These are phyloP conservation scores for Hymenoscyphus fructigenus DNA, from an alignment of 2,329 filamentous ascomycete species.

Conservation along the genomic window DNA sequence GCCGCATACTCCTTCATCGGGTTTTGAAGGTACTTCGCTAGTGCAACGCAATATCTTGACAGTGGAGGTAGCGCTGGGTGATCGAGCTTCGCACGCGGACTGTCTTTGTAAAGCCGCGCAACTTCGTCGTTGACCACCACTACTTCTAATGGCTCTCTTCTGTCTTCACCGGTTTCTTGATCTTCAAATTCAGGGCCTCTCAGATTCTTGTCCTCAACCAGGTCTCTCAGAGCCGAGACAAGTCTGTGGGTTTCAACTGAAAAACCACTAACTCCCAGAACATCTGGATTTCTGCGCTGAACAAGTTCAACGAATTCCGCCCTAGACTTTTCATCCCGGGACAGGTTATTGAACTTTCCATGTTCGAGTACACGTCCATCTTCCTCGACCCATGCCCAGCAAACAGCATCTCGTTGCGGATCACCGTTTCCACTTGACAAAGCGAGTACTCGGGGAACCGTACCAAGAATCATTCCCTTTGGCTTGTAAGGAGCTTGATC, in stretches of 20 bases:
- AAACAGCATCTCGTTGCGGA: conserved; percentile 71
- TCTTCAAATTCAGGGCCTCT: conserved; percentile 82
- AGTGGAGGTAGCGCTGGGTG: conserved; percentile 78
- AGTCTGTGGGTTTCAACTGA: conserved; percentile 83
- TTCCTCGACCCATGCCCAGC: conserved; percentile 92
- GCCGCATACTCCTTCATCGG: conserved; percentile 96
- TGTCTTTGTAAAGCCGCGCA: conserved; percentile 93
- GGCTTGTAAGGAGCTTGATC: conserved; percentile 97
- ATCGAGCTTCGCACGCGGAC: conserved; percentile 73
- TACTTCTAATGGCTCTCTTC: conserved; percentile 79
- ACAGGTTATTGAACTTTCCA: conserved; percentile 80
- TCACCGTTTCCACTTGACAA: conserved; percentile 83
- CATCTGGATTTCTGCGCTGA: conserved; percentile 78
- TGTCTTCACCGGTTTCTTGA: conserved; percentile 69
- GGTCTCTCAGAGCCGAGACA: conserved; percentile 74
- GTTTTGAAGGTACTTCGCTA: conserved; percentile 91
- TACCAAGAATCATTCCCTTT: conserved; percentile 86
- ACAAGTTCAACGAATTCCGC: conserved; percentile 77
- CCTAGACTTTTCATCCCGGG: conserved; percentile 64
- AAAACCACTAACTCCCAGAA: conserved; percentile 86
- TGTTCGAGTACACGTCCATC: conserved; percentile 87
- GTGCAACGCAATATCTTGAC: conserved; percentile 82
- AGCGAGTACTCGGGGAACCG: conserved; percentile 80
- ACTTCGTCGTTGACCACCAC: conserved; percentile 95
- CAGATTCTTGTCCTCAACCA: conserved; percentile 76